Evolutionary conservation across 306 rosid species (phyloP).

Genomic region (Quercus bicolor): DNA sequence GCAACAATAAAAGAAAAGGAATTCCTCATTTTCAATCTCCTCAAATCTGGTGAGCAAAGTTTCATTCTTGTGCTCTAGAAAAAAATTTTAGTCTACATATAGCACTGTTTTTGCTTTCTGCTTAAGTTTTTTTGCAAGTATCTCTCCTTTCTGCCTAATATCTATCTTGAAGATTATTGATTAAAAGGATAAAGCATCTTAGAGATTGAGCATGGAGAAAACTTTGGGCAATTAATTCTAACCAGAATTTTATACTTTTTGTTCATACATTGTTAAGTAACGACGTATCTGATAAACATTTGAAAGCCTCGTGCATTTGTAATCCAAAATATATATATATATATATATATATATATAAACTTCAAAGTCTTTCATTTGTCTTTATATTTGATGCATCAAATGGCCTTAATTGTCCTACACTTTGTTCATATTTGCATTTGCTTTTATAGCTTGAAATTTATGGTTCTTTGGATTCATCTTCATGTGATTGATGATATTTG

Average conservation of each 20-base stretch:
- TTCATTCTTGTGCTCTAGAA: not conserved
- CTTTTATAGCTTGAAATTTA: not conserved
- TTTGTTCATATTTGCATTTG: not conserved
- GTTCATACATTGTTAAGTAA: no score
- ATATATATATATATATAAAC: not conserved
- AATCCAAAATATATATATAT: not conserved
- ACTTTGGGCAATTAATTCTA: not conserved
- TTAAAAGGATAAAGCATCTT: not conserved
- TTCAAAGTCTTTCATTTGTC: not conserved
- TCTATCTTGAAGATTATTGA: not conserved
- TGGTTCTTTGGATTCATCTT: not conserved
- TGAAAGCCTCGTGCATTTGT: not conserved
- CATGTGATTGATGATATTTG: not conserved
- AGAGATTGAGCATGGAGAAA: not conserved
- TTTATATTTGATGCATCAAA: not conserved
- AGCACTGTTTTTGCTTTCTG: not conserved
- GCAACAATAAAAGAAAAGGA: constrained; percentile 93
- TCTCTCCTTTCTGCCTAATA: not conserved
- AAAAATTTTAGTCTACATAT: not conserved
- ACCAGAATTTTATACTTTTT: not conserved
- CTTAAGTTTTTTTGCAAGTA: no score
- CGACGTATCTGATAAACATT: not conserved
- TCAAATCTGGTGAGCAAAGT: constrained; percentile 73
- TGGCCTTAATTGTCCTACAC: not conserved
- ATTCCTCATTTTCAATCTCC: constrained; percentile 80